Percentiles rank a stretch among this genome's conserved stretches.
phyloP scores from a whole-genome alignment of 768 basidiomycete species.

The Boletales sp. region DNA sequence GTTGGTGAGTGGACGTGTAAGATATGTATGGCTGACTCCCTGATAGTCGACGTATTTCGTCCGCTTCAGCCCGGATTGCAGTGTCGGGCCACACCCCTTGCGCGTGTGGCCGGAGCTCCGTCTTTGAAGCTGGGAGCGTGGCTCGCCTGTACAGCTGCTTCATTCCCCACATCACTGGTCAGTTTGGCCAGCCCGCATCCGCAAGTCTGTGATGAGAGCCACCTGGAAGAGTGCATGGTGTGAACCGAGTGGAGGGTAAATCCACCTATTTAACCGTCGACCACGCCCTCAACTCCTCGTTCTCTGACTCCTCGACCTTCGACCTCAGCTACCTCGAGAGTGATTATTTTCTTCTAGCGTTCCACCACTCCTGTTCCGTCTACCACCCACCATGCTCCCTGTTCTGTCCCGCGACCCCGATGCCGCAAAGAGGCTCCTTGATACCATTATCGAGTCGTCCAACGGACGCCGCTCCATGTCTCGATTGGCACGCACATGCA shows the following conservation, averaged over 20 bases:
- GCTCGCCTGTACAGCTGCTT: constrained; percentile 20
- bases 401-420: constrained; percentile 62
- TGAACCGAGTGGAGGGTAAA: constrained; percentile 41
- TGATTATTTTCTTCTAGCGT: constrained; percentile 24
- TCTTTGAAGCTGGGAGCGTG: constrained; percentile 22
- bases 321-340: constrained; percentile 28
- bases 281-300: constrained; percentile 37
- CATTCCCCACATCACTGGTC: constrained; percentile 24
- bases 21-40: constrained; percentile 7
- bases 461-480: constrained; percentile 66
- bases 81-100: constrained; percentile 20
- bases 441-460: constrained; percentile 52
- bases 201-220: constrained; percentile 26
- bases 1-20: constrained; percentile 16
- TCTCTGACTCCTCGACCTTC: constrained; percentile 35
- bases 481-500: constrained; percentile 72
- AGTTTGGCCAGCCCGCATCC: constrained; percentile 28
- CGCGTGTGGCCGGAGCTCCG: constrained; percentile 26
- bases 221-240: constrained; percentile 37
- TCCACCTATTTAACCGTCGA: constrained; percentile 29
- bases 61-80: constrained; percentile 10
- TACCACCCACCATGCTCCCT: constrained; percentile 50
- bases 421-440: constrained; percentile 49
- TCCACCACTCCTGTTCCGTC: constrained; percentile 40
- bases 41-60: constrained; percentile 4